These are phyloP conservation scores for Camelina neglecta DNA, from an alignment of 345 rosid species.

Conservation along the genomic window DNA sequence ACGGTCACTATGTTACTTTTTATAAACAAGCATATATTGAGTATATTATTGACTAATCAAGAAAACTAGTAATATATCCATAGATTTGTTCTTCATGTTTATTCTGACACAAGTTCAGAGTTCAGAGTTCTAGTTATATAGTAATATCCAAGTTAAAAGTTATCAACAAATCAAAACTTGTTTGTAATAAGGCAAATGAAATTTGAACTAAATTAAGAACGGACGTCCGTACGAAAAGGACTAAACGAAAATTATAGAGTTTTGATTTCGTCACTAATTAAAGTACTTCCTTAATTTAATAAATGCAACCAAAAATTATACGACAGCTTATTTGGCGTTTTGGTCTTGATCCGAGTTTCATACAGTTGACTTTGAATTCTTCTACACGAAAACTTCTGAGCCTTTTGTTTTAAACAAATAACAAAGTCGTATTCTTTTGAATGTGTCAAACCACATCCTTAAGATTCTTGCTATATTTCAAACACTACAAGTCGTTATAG, in stretches of 20 bases:
- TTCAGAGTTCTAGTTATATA: too few species aligned
- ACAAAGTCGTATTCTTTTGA: constrained; percentile 26
- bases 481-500: neutral
- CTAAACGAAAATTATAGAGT: neutral
- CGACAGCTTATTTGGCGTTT: constrained; percentile 6
- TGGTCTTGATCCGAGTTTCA: neutral
- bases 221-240: constrained; percentile 22
- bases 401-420: neutral
- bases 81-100: too few species aligned
- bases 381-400: constrained; percentile 1
- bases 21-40: too few species aligned
- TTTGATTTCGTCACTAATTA: constrained; percentile 26
- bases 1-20: too few species aligned
- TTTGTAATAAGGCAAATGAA: too few species aligned
- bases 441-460: constrained; percentile 21
- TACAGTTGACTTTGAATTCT: constrained; percentile 40
- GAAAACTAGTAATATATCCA: too few species aligned
- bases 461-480: constrained; percentile 7
- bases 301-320: neutral
- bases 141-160: too few species aligned
- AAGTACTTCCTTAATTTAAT: too few species aligned
- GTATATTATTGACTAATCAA: too few species aligned
- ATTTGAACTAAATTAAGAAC: neutral
- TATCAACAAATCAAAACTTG: too few species aligned
- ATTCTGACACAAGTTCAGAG: too few species aligned